Base-by-base conservation (phyloP, 257 asterid species). In the Galeopsis tetrahit region DNA sequence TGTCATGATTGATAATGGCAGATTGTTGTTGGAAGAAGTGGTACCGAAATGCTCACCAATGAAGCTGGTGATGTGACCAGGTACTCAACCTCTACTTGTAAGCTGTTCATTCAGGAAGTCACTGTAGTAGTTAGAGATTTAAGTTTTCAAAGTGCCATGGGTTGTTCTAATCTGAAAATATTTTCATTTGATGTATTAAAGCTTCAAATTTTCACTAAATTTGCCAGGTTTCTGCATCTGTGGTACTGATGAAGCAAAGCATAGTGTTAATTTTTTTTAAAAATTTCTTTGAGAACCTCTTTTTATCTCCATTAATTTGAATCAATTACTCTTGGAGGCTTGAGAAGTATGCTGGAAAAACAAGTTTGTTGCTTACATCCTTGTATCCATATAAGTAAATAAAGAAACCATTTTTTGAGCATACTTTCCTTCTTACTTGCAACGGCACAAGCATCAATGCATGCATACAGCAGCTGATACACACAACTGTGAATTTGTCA, bases 61-160 rank as follows among this genome's bases (percentile, higher is more conserved):
- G 99, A 95, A 84, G 97, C 97, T 55, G 98, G 99, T 56, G 98
- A 95, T 77, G 96, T 93, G 68, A 95, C 99, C 9, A 95, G 98
- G 99, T 92, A 77, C 15, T 9, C 28, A 21, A 14, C 62, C 51
- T 55, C 66, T 66, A 10, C 61, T 31, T 42, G 40, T 71, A 46
- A 74, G 35, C 69, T 71, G 57, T 36, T 76, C 61, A 35, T 14
- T 32, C 14, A 44, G 31, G 28, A 56, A 55, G 21, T n/a, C 4
- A n/a, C 13, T 8, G 17, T 56, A 42, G 10, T 68, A 14, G 13
- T 7, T 59, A 66, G 14, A 43, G 35, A 4, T 31, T 53, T 74
- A 11, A 15, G 32, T 13, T 49, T 33, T 72, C 52, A 51, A 34
- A 58, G 56, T 62, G 35, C 52, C 52, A 42, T 15, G 33, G 39